Evolutionary conservation across 2,329 filamentous ascomycete genomes (phyloP).

Genomic region (Epichloe hybrida): DNA sequence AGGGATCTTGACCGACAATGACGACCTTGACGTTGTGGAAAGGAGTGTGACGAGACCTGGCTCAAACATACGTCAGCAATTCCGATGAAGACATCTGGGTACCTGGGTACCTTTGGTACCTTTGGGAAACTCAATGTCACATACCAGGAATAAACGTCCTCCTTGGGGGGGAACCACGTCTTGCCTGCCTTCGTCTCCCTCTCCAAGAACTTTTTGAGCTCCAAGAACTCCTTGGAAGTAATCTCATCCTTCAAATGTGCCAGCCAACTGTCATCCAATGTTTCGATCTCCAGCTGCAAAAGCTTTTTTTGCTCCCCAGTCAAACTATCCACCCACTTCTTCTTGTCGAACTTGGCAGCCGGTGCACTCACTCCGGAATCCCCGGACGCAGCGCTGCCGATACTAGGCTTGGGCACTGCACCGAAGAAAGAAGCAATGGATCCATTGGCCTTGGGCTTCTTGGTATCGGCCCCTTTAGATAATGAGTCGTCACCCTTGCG

Average conservation of each 20-base stretch:
- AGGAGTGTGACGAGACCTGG: constrained; percentile 55
- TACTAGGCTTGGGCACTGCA: constrained; percentile 39
- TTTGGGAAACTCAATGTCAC: constrained; percentile 11
- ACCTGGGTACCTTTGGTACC: background rate
- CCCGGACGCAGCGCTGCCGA: constrained; percentile 7
- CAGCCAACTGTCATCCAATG: constrained; percentile 84
- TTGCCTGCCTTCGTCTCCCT: constrained; percentile 59
- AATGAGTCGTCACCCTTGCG: constrained; percentile 44
- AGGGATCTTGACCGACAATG: constrained; percentile 91
- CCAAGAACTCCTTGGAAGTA: constrained; percentile 63
- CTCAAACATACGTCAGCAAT: background rate
- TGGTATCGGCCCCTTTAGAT: constrained; percentile 34
- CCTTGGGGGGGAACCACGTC: constrained; percentile 74
- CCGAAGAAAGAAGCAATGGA: constrained; percentile 87
- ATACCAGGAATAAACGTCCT: constrained; percentile 92
- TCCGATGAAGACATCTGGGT: background rate
- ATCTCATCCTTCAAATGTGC: constrained; percentile 80
- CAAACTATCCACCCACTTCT: constrained; percentile 72
- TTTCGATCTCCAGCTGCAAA: constrained; percentile 81
- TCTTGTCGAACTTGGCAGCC: constrained; percentile 63
- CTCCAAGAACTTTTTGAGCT: constrained; percentile 76
- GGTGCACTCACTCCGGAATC: constrained; percentile 18
- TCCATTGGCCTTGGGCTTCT: constrained; percentile 60
- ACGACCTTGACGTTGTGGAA: constrained; percentile 82
- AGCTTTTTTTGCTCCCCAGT: constrained; percentile 68